Base-by-base conservation (phyloP, 306 rosid genomes). In the Cucumis melo region DNA sequence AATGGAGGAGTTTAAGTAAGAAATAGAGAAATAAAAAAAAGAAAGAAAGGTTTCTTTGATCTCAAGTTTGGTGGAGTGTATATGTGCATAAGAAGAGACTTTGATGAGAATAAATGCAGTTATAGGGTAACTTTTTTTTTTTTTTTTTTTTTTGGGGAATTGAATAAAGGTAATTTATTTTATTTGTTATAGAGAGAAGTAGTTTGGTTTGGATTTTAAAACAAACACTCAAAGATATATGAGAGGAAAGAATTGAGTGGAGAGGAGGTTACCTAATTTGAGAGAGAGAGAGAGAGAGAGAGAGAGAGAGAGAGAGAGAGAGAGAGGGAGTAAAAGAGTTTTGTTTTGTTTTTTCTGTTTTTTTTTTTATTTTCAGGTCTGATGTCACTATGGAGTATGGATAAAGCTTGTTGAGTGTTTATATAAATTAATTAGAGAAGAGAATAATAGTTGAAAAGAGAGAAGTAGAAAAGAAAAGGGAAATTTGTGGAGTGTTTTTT, bases 181-280 rank as follows among this genome's bases (percentile, higher is more conserved):
- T 0, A 51, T 15, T 55, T 29, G 56, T 32, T 14, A 32, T 32
- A 32, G 7, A 64, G 21, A 48, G 54, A 10, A 44, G 2, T 65
- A 8, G 50, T 67, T 41, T 68, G 32, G 34, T 60, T 60, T 60
- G 65, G 65, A 68, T 23, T 68, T 68, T 68, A 42, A 27, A 27
- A 27, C 29, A 27, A 27, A 27, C 1, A 27, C 29, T 27, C 29
- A 27, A 68, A 68, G 74, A 68, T 27, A 68, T 27, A 60, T 60
- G 39, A 60, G 74, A 46, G 24, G 58, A 71, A 23, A 71, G 59
- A 48, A 72, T 50, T 72, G 59, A 50, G 76, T 72, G 76, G 60
- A 72, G 76, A 72, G 36, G 76, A 51, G 59, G 76, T 44, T 72
- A 72, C 76, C 76, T 72, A 71, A 71, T 71, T 7, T 71, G 4